A percentile compares a stretch with the other conserved stretches of the same genome.
phyloP scores from a whole-genome alignment of 805 yeast genomes.

The Candida stauntonica region DNA sequence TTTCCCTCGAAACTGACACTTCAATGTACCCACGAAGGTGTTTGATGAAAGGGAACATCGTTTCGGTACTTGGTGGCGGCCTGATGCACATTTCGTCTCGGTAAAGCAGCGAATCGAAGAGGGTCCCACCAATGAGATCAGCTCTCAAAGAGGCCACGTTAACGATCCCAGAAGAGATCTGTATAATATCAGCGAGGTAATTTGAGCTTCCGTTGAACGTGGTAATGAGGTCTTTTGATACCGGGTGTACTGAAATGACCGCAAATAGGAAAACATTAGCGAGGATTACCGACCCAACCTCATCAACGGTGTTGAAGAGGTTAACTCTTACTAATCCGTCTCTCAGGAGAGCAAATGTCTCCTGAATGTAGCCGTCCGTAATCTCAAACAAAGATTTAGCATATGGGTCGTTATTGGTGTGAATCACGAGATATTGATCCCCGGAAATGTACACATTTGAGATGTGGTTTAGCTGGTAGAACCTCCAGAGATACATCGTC shows the following conservation, averaged over 20 bases:
- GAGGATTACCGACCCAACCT: constrained; percentile 16
- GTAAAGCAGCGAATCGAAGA: constrained; percentile 14
- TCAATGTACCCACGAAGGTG: constrained; percentile 16
- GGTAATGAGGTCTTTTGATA: constrained; percentile 12
- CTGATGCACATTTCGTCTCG: constrained; percentile 10
- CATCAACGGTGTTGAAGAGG: constrained; percentile 1
- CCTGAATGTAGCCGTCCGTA: constrained; percentile 15
- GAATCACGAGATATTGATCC: constrained; percentile 9
- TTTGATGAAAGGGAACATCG: constrained; percentile 15
- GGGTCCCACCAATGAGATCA: constrained; percentile 8
- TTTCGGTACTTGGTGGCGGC: constrained; percentile 6
- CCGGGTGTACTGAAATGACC: constrained; percentile 20
- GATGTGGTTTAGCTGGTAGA: constrained; percentile 15
- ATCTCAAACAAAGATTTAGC: constrained; percentile 13
- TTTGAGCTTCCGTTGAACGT: constrained; percentile 12
- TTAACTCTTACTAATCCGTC: constrained; percentile 1
- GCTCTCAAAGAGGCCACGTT: constrained; percentile 4
- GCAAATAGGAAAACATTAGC: constrained; percentile 20
- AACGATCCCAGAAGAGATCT: constrained; percentile 15
- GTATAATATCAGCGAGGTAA: constrained; percentile 13
- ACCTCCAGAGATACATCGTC: constrained; percentile 19
- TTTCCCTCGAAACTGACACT: background rate
- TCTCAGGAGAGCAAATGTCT: constrained; percentile 10
- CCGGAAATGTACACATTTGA: constrained; percentile 16
- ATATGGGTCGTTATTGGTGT: constrained; percentile 8